These are phyloP conservation scores for Coprinellus micaceus DNA, from an alignment of 768 basidiomycete genomes.

Conservation along the genomic window DNA sequence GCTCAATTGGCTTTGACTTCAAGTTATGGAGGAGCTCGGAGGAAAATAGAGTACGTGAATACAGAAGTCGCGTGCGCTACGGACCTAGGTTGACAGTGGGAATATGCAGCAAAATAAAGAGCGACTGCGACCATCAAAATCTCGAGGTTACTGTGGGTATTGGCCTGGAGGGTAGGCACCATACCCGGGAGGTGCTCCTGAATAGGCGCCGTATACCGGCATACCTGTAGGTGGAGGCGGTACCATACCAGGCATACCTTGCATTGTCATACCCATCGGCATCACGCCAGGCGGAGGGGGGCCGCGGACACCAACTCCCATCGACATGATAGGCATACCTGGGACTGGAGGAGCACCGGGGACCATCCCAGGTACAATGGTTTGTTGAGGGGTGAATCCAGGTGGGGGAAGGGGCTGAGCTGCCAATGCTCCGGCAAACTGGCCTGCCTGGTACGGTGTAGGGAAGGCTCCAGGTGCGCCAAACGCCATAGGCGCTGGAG, in stretches of 20 bases:
- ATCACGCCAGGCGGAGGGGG: slow-evolving; percentile 22
- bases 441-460: slow-evolving; percentile 76
- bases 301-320: not conserved
- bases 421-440: slow-evolving; percentile 86
- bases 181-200: slow-evolving; percentile 61
- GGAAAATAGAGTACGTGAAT: too few relatives aligned
- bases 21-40: too few relatives aligned
- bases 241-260: slow-evolving; percentile 3
- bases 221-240: slow-evolving; percentile 29
- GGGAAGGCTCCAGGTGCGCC: slow-evolving; percentile 64
- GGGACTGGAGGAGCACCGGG: slow-evolving; percentile 18
- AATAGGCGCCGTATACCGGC: slow-evolving; percentile 28
- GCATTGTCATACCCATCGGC: slow-evolving; percentile 8
- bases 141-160: slow-evolving; percentile 41
- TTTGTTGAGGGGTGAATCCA: slow-evolving; percentile 73
- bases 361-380: slow-evolving; percentile 49
- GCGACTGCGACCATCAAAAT: slow-evolving; percentile 15
- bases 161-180: slow-evolving; percentile 40
- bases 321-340: slow-evolving; percentile 16
- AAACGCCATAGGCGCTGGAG: slow-evolving; percentile 70
- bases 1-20: too few relatives aligned
- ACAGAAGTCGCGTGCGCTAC: too few relatives aligned
- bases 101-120: slow-evolving; percentile 12
- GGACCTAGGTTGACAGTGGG: too few relatives aligned
- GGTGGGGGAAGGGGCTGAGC: slow-evolving; percentile 63